Evolutionary conservation across 345 rosid species (phyloP).

Genomic region (Populus nigra): DNA sequence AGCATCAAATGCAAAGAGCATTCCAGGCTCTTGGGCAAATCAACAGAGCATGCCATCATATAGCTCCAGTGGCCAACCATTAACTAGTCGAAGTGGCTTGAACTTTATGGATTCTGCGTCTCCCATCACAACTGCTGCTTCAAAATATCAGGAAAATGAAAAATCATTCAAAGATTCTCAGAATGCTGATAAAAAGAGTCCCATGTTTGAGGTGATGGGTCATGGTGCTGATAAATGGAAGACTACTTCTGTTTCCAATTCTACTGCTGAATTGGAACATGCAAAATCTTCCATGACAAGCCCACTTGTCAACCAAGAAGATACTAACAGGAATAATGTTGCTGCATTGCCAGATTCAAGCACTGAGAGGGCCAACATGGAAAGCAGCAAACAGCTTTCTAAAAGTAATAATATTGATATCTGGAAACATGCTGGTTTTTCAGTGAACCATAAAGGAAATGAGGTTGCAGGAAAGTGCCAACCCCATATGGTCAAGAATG

Average conservation of each 20-base stretch:
- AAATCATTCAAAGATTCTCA: constrained; percentile 32
- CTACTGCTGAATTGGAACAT: constrained; percentile 30
- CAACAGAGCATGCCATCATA: constrained; percentile 24
- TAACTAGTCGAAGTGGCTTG: constrained; percentile 43
- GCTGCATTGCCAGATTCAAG: constrained; percentile 33
- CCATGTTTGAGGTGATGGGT: constrained; percentile 26
- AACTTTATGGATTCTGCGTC: constrained; percentile 37
- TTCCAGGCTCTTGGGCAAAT: constrained; percentile 36
- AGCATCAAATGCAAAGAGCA: constrained; percentile 36
- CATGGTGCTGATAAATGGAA: constrained; percentile 16
- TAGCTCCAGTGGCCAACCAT: constrained; percentile 35
- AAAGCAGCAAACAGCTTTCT: constrained; percentile 37
- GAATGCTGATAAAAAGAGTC: constrained; percentile 23
- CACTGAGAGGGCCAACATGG: constrained; percentile 30
- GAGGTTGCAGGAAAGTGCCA: constrained; percentile 26
- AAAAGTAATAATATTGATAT: constrained; percentile 39
- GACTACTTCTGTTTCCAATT: constrained; percentile 40
- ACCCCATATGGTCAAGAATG: constrained; percentile 33
- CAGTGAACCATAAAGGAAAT: constrained; percentile 28
- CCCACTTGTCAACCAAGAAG: constrained; percentile 36
- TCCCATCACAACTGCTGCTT: constrained; percentile 12
- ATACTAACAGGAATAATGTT: constrained; percentile 36
- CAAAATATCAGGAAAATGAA: constrained; percentile 34
- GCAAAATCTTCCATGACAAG: constrained; percentile 36
- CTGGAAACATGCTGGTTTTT: constrained; percentile 44